Base-by-base conservation (phyloP, 2,329 filamentous ascomycete species). In the Xylaria sp. region DNA sequence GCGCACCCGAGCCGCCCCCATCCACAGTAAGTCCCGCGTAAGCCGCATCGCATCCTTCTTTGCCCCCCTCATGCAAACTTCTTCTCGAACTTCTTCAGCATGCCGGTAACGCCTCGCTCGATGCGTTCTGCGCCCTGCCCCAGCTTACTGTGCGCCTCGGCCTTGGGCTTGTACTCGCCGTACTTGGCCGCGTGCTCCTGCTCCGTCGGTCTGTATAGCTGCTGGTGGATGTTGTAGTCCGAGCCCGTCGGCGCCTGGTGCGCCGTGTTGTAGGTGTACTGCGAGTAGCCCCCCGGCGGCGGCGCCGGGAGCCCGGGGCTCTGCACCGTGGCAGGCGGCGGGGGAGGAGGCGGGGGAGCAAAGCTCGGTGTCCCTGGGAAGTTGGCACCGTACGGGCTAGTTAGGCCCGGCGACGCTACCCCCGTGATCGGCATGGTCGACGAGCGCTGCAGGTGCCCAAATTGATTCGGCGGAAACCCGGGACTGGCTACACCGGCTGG, bases 61-160 rank as follows among this genome's bases (percentile, higher is more conserved):
- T n/a, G n/a, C n/a, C n/a, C n/a, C n/a, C n/a, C 59, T 78, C 74
- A 89, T 0, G 84, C 85, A 80, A 91, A 90, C 77, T 89, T 92
- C 88, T 92, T 93, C 82, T 94, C 92, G 79, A 94, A 85, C 81
- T 90, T 93, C 85, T 91, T 93, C 72, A 94, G 79, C 83, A 93
- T 90, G 6, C 89, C 88, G 32, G 88, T 86, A 4, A 93, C 86
- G 0, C 90, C 89, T 78, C 89, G 89, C 81, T 94, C 92, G 39
- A 93, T 74, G 73, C 87, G 85, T 32, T 88, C 89, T 0, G 90
- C 88, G 68, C 88, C 86, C 77, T 89, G 87, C 74, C 92, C 91
- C 34, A 93, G 79, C 76, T 85, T 87, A 6, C 80, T 83, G 30
- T 75, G 64, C 3, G 67, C 47, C 56, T 87, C 85, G 63, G 79